Percentiles rank a stretch among this genome's conserved stretches.
phyloP scores from a whole-genome alignment of 2,329 filamentous ascomycete species.

The Ceratocystiopsis brevicomis region DNA sequence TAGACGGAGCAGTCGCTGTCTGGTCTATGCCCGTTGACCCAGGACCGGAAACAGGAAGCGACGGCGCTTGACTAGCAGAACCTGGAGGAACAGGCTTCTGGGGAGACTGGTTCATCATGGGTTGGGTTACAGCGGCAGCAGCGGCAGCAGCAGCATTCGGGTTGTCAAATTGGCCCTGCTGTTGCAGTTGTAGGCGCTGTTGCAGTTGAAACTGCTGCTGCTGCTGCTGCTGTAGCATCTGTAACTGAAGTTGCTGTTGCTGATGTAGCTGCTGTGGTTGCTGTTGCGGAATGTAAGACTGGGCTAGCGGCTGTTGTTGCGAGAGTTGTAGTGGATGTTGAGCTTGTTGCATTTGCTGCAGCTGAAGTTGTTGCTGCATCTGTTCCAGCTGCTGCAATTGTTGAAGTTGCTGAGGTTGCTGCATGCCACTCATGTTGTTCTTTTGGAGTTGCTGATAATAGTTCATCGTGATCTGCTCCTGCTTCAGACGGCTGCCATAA shows the following conservation, averaged over 20 bases:
- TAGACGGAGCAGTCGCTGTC: not conserved
- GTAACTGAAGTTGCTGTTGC: slow-evolving; percentile 3
- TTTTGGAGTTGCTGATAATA: slow-evolving; percentile 5
- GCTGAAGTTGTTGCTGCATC: slow-evolving; percentile 13
- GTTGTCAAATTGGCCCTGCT: slow-evolving; percentile 9
- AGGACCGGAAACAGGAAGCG: not conserved
- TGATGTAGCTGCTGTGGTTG: slow-evolving; percentile 1
- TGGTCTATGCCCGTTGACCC: not conserved
- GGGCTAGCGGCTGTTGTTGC: slow-evolving; percentile 8
- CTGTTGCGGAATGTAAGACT: slow-evolving; percentile 1
- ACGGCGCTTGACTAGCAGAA: not conserved
- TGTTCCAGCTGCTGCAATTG: slow-evolving; percentile 15
- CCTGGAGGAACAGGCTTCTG: not conserved
- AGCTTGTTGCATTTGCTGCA: slow-evolving; percentile 8
- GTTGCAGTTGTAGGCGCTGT: slow-evolving; percentile 9
- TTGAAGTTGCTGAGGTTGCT: slow-evolving; percentile 7
- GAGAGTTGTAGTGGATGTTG: slow-evolving; percentile 9
- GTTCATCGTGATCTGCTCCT: slow-evolving; percentile 4
- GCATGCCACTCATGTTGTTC: slow-evolving; percentile 2
- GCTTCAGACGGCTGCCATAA: slow-evolving; percentile 4
- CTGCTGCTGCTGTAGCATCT: slow-evolving; percentile 6
- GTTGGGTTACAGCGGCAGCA: slow-evolving; percentile 1
- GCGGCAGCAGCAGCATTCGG: slow-evolving; percentile 4
- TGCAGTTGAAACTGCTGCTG: slow-evolving; percentile 8
- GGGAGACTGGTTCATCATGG: not conserved